Evolutionary conservation across 2,329 filamentous ascomycete species (phyloP).

Genomic region (Ascochyta pisi): DNA sequence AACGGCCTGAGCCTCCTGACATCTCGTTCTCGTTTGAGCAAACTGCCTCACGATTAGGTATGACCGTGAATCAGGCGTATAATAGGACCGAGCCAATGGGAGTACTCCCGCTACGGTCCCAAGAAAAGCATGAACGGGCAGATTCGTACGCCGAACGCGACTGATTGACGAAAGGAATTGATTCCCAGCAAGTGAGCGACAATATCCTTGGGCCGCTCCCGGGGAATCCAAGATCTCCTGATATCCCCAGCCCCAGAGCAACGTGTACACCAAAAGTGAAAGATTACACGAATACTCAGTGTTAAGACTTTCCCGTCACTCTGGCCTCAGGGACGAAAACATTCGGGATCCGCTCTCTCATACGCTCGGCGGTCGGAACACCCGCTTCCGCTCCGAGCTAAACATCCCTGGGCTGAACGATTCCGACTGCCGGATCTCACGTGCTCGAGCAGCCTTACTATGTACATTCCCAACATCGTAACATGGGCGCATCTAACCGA

Average conservation of each 20-base stretch:
- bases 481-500: not conserved
- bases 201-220: not conserved
- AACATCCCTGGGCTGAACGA: constrained; percentile 2
- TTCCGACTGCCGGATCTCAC: constrained; percentile 12
- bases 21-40: constrained; percentile 8
- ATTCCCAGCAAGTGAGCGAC: not conserved
- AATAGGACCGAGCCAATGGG: constrained; percentile 8
- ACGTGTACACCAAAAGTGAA: constrained; percentile 17
- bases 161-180: not conserved
- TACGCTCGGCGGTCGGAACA: constrained; percentile 28
- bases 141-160: not conserved
- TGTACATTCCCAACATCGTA: not conserved
- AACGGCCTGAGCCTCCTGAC: constrained; percentile 7
- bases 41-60: constrained; percentile 23
- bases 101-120: not conserved
- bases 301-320: constrained; percentile 10
- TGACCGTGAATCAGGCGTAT: constrained; percentile 4
- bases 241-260: constrained; percentile 20
- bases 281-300: constrained; percentile 12
- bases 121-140: not conserved
- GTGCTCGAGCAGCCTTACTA: not conserved
- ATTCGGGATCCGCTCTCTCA: constrained; percentile 20
- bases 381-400: constrained; percentile 27
- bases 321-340: constrained; percentile 28
- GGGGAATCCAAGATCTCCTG: constrained; percentile 4